Conservation (phyloP, 176 grass and related monocot species). For the Saccharum spontaneum region DNA sequence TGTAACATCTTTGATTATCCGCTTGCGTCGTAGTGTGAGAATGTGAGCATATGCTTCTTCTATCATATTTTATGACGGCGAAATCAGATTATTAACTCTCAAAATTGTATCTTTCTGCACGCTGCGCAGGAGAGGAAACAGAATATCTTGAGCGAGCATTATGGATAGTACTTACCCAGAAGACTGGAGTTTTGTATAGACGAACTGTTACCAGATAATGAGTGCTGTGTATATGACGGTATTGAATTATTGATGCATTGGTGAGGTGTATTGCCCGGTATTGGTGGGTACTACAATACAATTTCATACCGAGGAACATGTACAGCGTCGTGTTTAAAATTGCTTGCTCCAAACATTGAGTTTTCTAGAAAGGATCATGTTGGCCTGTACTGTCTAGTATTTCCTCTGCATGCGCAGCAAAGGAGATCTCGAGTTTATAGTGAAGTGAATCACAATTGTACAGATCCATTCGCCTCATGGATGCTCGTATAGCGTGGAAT, state of each 20-base stretch:
- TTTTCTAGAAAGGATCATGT: background rate
- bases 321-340: background rate
- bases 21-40: no score
- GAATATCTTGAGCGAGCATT: constrained; percentile 34
- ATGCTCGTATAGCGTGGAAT: no score
- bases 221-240: background rate
- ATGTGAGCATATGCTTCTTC: background rate
- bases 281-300: background rate
- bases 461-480: no score
- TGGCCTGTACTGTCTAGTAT: background rate
- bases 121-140: constrained; percentile 36
- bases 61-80: background rate
- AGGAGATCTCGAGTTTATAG: background rate
- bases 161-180: background rate
- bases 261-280: background rate
- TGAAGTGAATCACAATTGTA: background rate
- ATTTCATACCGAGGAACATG: background rate
- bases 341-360: background rate
- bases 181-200: background rate
- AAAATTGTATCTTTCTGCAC: background rate
- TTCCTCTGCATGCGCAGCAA: background rate
- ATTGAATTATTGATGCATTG: background rate
- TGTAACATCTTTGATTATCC: no score
- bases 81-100: background rate
- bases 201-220: background rate